Base-by-base conservation (phyloP, 352 stramenopile species). In the Pythium dissimile region DNA sequence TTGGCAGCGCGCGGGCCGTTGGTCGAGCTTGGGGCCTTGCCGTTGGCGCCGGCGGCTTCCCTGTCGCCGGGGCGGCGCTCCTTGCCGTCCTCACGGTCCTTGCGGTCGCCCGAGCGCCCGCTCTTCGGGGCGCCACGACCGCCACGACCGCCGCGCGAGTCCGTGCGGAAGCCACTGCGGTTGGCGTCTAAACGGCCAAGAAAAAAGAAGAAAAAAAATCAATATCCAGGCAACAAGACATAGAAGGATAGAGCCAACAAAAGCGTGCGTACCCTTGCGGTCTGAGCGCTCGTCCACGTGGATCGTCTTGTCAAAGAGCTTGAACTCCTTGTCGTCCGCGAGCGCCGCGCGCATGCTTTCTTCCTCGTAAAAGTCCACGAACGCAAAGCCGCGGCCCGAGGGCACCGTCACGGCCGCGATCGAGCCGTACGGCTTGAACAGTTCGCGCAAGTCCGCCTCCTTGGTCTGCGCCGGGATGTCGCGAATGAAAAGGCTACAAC, bases 361-460 rank as follows among this genome's bases (percentile, higher is more conserved):
- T 55, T 87, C 53, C 42, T 95, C 83, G 34, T 72, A 72, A 54
- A 77, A 95, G 72, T 95, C 85, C 28, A 95, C 80, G 53, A 93
- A 95, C n/a, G 83, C 85, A 48, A 79, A 92, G 57, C 77, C 77
- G 34, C 84, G 84, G 47, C 67, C 51, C 11, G 53, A 39, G 21
- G 83, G 67, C 3, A 93, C 67, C 35, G 69, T 92, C 38, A 91
- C 72, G 59, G 75, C 79, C 27, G 80, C 85, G 47, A 95, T 89
- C 37, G 77, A 54, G 20, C 85, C 85, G 66, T 86, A 92, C 48
- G 63, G 44, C 67, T 86, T 82, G 69, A 95, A 95, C 42, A 95
- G 64, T 39, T 92, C 80, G 38, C 80, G 82, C 45, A 95, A 34
- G 32, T 95, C 85, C 31, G 50, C 69, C 6, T 93, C 82, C 64